Percentiles rank a stretch among this genome's conserved stretches.
phyloP scores from a whole-genome alignment of 192 early-diverging fungal genomes.

The Umbelopsis vinacea region DNA sequence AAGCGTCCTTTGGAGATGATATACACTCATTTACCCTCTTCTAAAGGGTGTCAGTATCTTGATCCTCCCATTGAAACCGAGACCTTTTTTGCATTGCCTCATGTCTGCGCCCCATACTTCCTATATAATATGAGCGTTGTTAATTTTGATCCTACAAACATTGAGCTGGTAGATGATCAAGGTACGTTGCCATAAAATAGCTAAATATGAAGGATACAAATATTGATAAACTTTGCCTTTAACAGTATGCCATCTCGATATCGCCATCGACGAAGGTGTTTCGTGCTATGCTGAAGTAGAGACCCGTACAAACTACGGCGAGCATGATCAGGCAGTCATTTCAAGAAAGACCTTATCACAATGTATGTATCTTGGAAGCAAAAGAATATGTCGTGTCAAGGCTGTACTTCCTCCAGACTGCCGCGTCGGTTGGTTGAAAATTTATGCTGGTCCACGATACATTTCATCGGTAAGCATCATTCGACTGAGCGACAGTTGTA shows the following conservation, averaged over 20 bases:
- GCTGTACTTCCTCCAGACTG: conserved; percentile 47
- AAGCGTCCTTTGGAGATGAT: conserved; percentile 35
- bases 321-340: neutral
- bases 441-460: conserved; percentile 45
- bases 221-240: neutral
- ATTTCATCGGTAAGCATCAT: neutral
- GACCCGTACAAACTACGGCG: neutral
- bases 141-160: conserved; percentile 32
- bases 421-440: conserved; percentile 45
- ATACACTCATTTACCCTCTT: conserved; percentile 30
- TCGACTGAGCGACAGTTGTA: too few relatives aligned
- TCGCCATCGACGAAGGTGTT: neutral
- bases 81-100: conserved; percentile 47
- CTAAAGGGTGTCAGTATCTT: conserved; percentile 36
- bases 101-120: conserved; percentile 50
- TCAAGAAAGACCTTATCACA: conserved; percentile 27
- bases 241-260: conserved; percentile 23
- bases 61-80: conserved; percentile 41
- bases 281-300: conserved; percentile 26
- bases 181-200: neutral
- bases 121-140: conserved; percentile 41
- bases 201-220: too few relatives aligned
- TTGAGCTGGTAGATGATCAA: conserved; percentile 37
- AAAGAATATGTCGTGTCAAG: conserved; percentile 50
- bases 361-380: conserved; percentile 20